These are phyloP conservation scores for Exophiala phaeomuriformis DNA, from an alignment of 2,329 filamentous ascomycete genomes.

Conservation along the genomic window DNA sequence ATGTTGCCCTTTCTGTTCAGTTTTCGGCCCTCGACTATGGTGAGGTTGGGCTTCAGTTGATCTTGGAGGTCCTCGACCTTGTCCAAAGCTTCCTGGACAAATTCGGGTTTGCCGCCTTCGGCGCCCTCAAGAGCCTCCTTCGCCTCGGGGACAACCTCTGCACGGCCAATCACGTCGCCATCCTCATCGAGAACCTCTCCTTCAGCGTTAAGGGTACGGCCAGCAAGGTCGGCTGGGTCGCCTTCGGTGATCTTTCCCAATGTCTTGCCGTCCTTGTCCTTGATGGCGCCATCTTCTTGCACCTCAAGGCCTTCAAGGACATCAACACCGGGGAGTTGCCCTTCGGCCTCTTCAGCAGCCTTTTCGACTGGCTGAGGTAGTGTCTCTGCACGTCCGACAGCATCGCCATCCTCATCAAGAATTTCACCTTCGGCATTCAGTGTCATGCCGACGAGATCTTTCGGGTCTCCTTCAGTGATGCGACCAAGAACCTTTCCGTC, in stretches of 20 bases:
- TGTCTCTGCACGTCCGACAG: constrained; percentile 33
- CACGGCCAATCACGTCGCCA: constrained; percentile 34
- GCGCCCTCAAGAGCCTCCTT: constrained; percentile 13
- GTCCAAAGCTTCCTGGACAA: constrained; percentile 40
- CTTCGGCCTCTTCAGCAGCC: constrained; percentile 42
- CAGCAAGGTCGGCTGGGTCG: constrained; percentile 36
- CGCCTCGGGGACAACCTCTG: constrained; percentile 32
- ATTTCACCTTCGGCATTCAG: constrained; percentile 38
- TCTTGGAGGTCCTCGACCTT: constrained; percentile 34
- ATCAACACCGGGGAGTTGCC: constrained; percentile 36
- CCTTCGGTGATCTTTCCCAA: constrained; percentile 39
- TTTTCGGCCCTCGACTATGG: constrained; percentile 34
- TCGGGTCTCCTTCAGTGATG: constrained; percentile 37
- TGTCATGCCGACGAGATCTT: constrained; percentile 36
- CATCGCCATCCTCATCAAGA: constrained; percentile 36
- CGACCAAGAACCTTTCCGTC: constrained; percentile 35
- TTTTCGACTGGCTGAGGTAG: constrained; percentile 40
- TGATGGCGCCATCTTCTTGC: constrained; percentile 48
- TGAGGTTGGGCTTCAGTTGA: constrained; percentile 31
- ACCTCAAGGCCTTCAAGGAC: constrained; percentile 38
- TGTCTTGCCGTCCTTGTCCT: constrained; percentile 37
- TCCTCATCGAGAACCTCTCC: constrained; percentile 35
- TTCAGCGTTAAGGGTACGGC: constrained; percentile 35
- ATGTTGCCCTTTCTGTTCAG: constrained; percentile 32
- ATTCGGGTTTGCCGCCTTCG: constrained; percentile 24